phyloP scores from a whole-genome alignment of 305 asterid genomes.

The Withania somnifera region DNA sequence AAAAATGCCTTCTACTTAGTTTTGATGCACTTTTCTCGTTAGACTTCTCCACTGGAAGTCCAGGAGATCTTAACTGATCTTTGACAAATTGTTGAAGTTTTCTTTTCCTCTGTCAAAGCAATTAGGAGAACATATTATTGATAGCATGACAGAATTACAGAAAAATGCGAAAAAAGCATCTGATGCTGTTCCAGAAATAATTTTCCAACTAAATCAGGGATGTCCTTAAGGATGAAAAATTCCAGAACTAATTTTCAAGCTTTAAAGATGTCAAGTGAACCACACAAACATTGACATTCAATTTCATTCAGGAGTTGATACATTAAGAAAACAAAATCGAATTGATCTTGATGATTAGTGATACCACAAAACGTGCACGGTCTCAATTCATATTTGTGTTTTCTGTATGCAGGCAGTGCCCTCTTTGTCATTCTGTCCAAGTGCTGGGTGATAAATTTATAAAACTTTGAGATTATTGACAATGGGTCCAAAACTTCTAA shows the following conservation, averaged over 20 bases:
- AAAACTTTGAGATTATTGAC: neutral
- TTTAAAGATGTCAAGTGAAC: neutral
- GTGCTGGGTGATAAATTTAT: neutral
- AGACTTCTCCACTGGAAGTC: slow-evolving; percentile 9
- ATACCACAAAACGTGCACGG: neutral
- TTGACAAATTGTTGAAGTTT: slow-evolving; percentile 47
- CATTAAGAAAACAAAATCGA: neutral
- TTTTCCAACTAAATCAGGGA: neutral
- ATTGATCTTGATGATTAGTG: neutral
- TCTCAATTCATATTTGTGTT: neutral
- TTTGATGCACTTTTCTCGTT: slow-evolving; percentile 21
- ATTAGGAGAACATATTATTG: neutral
- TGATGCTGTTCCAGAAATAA: neutral
- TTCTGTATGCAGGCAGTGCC: neutral
- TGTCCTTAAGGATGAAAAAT: neutral
- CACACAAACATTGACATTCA: neutral
- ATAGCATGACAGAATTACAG: neutral
- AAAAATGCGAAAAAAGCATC: neutral
- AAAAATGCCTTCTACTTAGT: slow-evolving; percentile 21
- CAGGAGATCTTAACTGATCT: slow-evolving; percentile 27
- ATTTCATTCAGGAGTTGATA: neutral
- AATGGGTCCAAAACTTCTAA: neutral
- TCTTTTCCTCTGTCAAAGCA: slow-evolving; percentile 47
- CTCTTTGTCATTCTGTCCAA: too few species aligned
- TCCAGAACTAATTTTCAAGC: neutral